A percentile compares a stretch with the other conserved stretches of the same genome.
These are phyloP conservation scores for Cucumis melo DNA, from an alignment of 306 rosid genomes.

Conservation along the genomic window DNA sequence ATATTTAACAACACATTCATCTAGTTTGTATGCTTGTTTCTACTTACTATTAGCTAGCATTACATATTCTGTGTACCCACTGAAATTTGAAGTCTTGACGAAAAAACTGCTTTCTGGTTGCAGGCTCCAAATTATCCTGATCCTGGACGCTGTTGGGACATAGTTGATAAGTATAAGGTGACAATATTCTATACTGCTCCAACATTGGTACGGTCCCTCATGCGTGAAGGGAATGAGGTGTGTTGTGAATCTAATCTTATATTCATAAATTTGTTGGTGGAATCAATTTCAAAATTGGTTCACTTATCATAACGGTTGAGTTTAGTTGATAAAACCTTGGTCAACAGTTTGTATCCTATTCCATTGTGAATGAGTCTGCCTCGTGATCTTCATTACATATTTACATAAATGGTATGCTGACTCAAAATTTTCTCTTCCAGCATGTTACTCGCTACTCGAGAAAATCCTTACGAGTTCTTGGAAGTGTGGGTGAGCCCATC, in stretches of 20 bases:
- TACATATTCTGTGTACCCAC: neutral
- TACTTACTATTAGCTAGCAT: neutral
- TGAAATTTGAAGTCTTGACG: neutral
- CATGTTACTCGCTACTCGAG: slow-evolving; percentile 72
- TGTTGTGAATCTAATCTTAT: neutral
- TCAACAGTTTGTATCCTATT: neutral
- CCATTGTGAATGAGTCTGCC: neutral
- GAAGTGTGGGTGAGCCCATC: slow-evolving; percentile 98
- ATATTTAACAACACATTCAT: neutral
- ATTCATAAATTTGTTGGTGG: neutral
- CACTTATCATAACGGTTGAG: neutral
- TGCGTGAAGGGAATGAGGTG: slow-evolving; percentile 81
- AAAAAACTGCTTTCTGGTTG: slow-evolving; percentile 7
- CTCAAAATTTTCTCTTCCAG: slow-evolving; percentile 34
- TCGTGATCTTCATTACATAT: neutral
- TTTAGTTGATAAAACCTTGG: neutral
- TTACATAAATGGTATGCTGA: neutral
- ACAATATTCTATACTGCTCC: slow-evolving; percentile 95
- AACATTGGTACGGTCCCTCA: slow-evolving; percentile 95
- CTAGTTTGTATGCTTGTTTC: neutral
- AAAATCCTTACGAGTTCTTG: slow-evolving; percentile 79
- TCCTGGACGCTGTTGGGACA: slow-evolving; percentile 91
- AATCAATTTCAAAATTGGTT: neutral
- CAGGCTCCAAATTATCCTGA: slow-evolving; percentile 97
- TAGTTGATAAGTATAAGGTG: slow-evolving; percentile 92